Conservation (phyloP, 345 rosid genomes). For the Salix brachista region DNA sequence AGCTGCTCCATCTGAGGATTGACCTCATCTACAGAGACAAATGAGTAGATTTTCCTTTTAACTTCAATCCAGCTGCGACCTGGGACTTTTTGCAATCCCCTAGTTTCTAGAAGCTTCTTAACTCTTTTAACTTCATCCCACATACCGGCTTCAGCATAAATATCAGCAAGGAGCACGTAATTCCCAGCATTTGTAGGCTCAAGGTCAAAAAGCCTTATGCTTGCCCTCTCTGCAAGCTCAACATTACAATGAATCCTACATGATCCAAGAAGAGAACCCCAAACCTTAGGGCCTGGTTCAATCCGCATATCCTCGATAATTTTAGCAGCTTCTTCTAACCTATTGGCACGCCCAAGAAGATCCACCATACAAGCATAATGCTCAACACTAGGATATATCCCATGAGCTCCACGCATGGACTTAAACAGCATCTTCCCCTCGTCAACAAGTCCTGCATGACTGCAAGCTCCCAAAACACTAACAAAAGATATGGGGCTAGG, state of each 20-base stretch:
- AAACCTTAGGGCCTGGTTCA: slow-evolving; percentile 29
- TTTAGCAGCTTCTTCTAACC: slow-evolving; percentile 23
- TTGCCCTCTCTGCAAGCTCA: slow-evolving; percentile 26
- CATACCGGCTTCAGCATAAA: slow-evolving; percentile 26
- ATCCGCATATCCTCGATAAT: slow-evolving; percentile 24
- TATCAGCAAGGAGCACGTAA: slow-evolving; percentile 30
- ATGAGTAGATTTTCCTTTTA: slow-evolving; percentile 49
- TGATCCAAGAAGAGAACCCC: slow-evolving; percentile 37
- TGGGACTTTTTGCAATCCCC: slow-evolving; percentile 25
- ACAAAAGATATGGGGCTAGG: slow-evolving; percentile 25
- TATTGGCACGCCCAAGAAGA: slow-evolving; percentile 30
- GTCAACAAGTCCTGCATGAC: slow-evolving; percentile 28
- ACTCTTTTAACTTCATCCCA: slow-evolving; percentile 28
- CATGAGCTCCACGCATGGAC: slow-evolving; percentile 15
- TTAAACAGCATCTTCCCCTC: slow-evolving; percentile 25
- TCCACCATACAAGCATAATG: slow-evolving; percentile 89
- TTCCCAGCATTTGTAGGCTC: slow-evolving; percentile 34
- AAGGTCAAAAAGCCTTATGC: slow-evolving; percentile 28
- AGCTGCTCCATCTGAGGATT: slow-evolving; percentile 63
- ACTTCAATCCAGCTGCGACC: slow-evolving; percentile 30
- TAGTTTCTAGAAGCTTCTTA: slow-evolving; percentile 17
- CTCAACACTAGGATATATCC: slow-evolving; percentile 29
- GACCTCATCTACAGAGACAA: slow-evolving; percentile 63
- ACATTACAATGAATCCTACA: slow-evolving; percentile 26
- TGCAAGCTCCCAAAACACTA: slow-evolving; percentile 29